Evolutionary conservation across 495 filamentous ascomycete species (phyloP).

Genomic region (Lichenothelia convexa): DNA sequence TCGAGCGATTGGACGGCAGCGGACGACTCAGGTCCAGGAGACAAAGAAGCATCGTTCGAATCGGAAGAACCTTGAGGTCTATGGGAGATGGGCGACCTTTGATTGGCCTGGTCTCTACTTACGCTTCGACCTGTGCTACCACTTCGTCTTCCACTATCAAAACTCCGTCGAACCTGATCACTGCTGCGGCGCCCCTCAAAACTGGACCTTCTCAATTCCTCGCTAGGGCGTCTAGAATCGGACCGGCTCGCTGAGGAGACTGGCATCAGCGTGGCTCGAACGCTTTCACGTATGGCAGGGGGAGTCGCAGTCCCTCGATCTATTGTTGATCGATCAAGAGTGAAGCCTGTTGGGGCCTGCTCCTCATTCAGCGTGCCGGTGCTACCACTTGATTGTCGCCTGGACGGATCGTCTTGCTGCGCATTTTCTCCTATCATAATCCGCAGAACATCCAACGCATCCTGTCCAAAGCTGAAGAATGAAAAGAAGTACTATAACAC

Average conservation of each 20-base stretch:
- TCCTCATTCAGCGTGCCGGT: no score
- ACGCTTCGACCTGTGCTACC: slow-evolving; percentile 26
- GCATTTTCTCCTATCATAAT: slow-evolving; percentile 48
- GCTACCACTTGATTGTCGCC: no score
- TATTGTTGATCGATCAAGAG: no score
- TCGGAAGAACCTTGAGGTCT: slow-evolving; percentile 51
- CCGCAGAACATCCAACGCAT: slow-evolving; percentile 64
- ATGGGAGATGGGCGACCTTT: slow-evolving; percentile 24
- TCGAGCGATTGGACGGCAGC: slow-evolving; percentile 52
- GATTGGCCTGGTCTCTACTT: slow-evolving; percentile 17
- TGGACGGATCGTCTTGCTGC: slow-evolving; percentile 1
- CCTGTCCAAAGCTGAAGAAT: slow-evolving; percentile 74
- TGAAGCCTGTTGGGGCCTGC: no score
- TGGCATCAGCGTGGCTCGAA: slow-evolving; percentile 45
- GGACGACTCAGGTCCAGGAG: slow-evolving; percentile 49
- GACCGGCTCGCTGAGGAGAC: slow-evolving; percentile 21
- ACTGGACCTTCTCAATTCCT: slow-evolving; percentile 17
- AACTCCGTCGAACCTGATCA: slow-evolving; percentile 15
- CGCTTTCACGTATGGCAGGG: slow-evolving; percentile 37
- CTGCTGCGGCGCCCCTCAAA: slow-evolving; percentile 12
- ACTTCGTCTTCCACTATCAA: slow-evolving; percentile 29
- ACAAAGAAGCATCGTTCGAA: slow-evolving; percentile 58
- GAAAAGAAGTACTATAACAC: slow-evolving; percentile 72
- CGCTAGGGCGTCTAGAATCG: slow-evolving; percentile 30
- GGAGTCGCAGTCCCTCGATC: no score